Base-by-base conservation (phyloP, 1,284 basidiomycete species). In the Ceratobasidium sp. region DNA sequence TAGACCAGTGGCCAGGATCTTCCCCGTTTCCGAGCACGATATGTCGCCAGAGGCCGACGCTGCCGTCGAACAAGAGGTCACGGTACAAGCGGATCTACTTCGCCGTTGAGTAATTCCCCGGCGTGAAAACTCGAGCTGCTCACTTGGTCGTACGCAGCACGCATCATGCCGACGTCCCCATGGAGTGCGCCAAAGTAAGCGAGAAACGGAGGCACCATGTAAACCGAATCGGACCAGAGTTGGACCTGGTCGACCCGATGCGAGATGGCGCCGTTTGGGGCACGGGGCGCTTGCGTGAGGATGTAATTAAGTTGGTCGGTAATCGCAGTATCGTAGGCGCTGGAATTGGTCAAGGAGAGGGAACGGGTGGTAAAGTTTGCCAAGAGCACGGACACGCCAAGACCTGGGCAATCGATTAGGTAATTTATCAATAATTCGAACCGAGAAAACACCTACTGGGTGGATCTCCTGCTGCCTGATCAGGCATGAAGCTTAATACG, bases 131-230 rank as follows among this genome's bases (percentile, higher is more conserved):
- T 88, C 81, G 98, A 97, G 0, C 95, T 84, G 59, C 85, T 85
- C 77, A 93, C 89, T 81, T 98, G 96, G 46, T 87, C 88, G 82
- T 94, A 92, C 0, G 94, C 91, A 69, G 88, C 86, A 41, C 83
- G 81, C 9, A 97, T 79, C 29, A 96, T 84, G 0, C 89, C 88
- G 51, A 86, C 81, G 81, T 97, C 95, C 37, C 83, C 80, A 0
- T 88, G 89, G 31, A 89, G 78, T 41, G 90, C 89, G 37, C 93
- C 96, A 80, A 95, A 96, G 82, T 92, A 95, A 0, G 96, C 94
- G 9, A 98, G 82, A 82, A 96, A 98, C 0, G 96, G 96, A 0
- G 96, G 95, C 0, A 92, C 92, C 94, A 96, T 95, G 82, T 92
- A 95, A 7, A 93, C 86, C 74, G 85, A 93, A 80, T 93, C 92